Evolutionary conservation across 176 grass and related monocot genomes (phyloP), one percentile per base, ranked within the genome.

Genomic region (Thalia dealbata): DNA sequence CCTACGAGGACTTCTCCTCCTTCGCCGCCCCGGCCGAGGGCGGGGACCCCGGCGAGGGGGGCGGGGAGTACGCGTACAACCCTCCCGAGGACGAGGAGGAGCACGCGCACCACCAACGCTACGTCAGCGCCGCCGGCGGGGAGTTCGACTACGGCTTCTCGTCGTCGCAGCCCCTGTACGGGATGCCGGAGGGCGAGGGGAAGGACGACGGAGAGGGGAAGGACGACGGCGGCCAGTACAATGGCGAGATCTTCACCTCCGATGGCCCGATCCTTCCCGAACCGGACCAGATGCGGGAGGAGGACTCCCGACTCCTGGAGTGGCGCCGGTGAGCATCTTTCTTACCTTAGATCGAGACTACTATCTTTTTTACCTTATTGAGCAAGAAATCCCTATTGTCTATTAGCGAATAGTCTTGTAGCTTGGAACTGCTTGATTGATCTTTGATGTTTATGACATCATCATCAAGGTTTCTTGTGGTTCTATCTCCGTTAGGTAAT

Each of bases 241-340:
- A 52, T 45, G 69, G 69, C 69, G 69, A 71, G 2, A 71, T 71
- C 46, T 71, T 71, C 24, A 16, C 12, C 14, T 51, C 69, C 10
- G 69, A 71, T 28, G 69, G 23, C 14, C 35, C 69, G 12, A 10
- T 52, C 45, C 69, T 71, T 41, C 69, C 69, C 14, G 69, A 52
- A 25, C 69, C 9, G 69, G 48, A 29, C 16, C 48, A 72, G 42
- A 72, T 72, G 46, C 69, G 46, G 25, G 69, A 72, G 46, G 69
- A 52, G 26, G 69, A 45, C 3, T 72, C 50, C 23, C 19, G 51
- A 22, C 44, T 72, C 4, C 22, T 45, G 46, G 45, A 72, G 45
- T 52, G 69, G 46, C 69, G 69, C 13, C 69, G 46, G 69, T 71
- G 69, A 71, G 43, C 9, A 10, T 21, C 32, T 68, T 68, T n/a